Evolutionary conservation across 352 stramenopile genomes (phyloP).

Genomic region (Plasmopara muralis): DNA sequence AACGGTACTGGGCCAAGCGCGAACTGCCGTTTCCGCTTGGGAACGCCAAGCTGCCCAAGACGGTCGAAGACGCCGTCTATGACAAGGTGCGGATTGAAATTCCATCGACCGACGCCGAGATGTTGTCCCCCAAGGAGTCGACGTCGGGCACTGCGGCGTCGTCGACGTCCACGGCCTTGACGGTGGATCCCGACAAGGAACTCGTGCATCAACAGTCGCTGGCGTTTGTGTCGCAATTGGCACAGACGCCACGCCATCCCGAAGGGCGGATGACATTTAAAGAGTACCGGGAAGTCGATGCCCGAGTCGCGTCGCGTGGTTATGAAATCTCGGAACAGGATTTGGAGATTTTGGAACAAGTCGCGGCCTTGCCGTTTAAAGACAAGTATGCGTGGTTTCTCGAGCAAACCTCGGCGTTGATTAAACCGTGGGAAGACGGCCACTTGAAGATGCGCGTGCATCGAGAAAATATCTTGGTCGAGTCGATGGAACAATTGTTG

Average conservation of each 20-base stretch:
- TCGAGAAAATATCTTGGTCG: slow-evolving; percentile 76
- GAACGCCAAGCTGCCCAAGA: slow-evolving; percentile 25
- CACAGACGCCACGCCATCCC: slow-evolving; percentile 70
- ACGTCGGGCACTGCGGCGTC: slow-evolving; percentile 9
- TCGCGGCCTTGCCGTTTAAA: slow-evolving; percentile 79
- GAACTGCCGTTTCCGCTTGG: slow-evolving; percentile 49
- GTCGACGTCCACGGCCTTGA: slow-evolving; percentile 13
- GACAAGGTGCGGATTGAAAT: slow-evolving; percentile 40
- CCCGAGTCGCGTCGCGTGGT: slow-evolving; percentile 69
- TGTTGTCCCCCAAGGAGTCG: slow-evolving; percentile 31
- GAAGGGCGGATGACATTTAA: slow-evolving; percentile 86
- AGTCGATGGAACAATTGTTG: slow-evolving; percentile 80
- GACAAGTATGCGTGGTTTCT: slow-evolving; percentile 86
- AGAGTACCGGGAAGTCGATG: slow-evolving; percentile 83
- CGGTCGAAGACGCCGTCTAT: background rate
- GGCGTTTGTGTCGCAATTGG: slow-evolving; percentile 81
- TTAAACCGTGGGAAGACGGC: slow-evolving; percentile 80
- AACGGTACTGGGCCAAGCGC: slow-evolving; percentile 77
- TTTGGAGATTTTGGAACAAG: slow-evolving; percentile 79
- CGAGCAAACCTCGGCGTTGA: slow-evolving; percentile 74
- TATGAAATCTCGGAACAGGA: slow-evolving; percentile 87
- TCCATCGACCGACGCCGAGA: slow-evolving; percentile 30
- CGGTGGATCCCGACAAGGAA: slow-evolving; percentile 37
- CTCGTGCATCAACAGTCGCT: slow-evolving; percentile 77
- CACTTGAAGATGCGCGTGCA: slow-evolving; percentile 83